Evolutionary conservation across 768 basidiomycete species (phyloP).

Genomic region (Sarcomyxa edulis): DNA sequence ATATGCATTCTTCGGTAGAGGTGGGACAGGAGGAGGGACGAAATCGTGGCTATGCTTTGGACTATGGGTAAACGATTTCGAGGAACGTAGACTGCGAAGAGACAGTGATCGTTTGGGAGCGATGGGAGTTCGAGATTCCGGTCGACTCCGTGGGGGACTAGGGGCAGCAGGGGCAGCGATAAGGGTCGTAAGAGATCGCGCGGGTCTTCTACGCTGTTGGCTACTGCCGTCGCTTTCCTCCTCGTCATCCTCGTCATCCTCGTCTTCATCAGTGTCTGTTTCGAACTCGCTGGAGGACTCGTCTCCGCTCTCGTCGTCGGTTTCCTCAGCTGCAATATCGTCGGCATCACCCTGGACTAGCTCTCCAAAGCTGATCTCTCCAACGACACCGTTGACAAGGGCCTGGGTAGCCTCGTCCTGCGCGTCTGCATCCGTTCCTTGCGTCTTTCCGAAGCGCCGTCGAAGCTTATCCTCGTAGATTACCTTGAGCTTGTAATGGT

Average conservation of each 20-base stretch:
- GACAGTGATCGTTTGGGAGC: conserved; percentile 32
- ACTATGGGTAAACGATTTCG: conserved; percentile 25
- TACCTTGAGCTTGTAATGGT: conserved; percentile 94
- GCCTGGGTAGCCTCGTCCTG: conserved; percentile 83
- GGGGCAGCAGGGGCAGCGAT: not conserved
- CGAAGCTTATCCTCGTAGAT: conserved; percentile 89
- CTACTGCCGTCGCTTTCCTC: conserved; percentile 17
- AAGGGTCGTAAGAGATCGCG: conserved; percentile 9
- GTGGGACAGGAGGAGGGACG: conserved; percentile 39
- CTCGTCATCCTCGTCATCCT: conserved; percentile 19
- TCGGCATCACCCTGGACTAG: conserved; percentile 73
- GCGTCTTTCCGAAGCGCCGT: conserved; percentile 69
- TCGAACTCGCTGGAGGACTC: conserved; percentile 37
- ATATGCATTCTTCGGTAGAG: conserved; percentile 23
- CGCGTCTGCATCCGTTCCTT: conserved; percentile 50
- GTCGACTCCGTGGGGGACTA: not conserved
- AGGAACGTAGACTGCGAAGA: conserved; percentile 41
- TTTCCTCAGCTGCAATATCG: conserved; percentile 75
- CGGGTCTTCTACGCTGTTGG: conserved; percentile 26
- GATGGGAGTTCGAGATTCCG: conserved; percentile 1
- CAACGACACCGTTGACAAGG: conserved; percentile 76
- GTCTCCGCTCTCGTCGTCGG: conserved; percentile 44
- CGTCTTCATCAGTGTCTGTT: conserved; percentile 21
- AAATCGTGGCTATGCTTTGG: conserved; percentile 24
- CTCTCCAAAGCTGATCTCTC: conserved; percentile 78